Evolutionary conservation across 176 grass and related monocot species (phyloP).

Genomic region (Avena eriantha): DNA sequence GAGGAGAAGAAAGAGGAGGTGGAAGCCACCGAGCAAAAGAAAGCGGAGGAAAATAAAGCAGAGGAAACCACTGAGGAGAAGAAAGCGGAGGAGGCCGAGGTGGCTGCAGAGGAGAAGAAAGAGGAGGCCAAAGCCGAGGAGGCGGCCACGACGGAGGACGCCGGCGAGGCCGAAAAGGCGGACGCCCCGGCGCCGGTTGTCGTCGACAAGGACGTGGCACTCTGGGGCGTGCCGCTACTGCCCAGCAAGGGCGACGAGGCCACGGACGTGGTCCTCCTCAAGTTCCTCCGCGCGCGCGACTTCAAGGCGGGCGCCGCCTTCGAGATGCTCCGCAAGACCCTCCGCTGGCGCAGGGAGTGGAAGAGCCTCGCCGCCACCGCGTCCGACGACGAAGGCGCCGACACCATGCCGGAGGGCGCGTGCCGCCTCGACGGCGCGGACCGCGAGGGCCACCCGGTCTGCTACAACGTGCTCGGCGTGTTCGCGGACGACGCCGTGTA

Average conservation of each 20-base stretch:
- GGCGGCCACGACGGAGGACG: constrained; percentile 4
- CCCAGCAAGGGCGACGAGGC: constrained; percentile 74
- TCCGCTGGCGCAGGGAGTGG: constrained; percentile 76
- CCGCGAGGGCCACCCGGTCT: constrained; percentile 91
- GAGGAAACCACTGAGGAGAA: constrained; percentile 1
- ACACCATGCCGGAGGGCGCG: constrained; percentile 37
- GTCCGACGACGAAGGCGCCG: not conserved
- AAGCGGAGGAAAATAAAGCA: not conserved
- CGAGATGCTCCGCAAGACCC: constrained; percentile 78
- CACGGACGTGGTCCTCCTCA: constrained; percentile 85
- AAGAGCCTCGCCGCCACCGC: constrained; percentile 44
- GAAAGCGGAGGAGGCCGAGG: not conserved
- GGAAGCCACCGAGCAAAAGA: constrained; percentile 17
- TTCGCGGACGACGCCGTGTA: constrained; percentile 73
- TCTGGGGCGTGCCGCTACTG: constrained; percentile 90
- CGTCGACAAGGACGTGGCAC: constrained; percentile 56
- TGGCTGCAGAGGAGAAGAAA: constrained; percentile 15
- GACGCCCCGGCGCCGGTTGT: not conserved
- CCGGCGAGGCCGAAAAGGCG: not conserved
- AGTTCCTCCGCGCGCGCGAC: constrained; percentile 97
- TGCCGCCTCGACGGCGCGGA: constrained; percentile 79
- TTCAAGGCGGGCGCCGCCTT: constrained; percentile 92
- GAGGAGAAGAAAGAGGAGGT: constrained; percentile 13
- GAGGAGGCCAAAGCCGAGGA: not conserved
- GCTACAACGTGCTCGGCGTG: constrained; percentile 74